Base-by-base conservation (phyloP, 2,329 filamentous ascomycete genomes). In the Microcera coccophila region DNA sequence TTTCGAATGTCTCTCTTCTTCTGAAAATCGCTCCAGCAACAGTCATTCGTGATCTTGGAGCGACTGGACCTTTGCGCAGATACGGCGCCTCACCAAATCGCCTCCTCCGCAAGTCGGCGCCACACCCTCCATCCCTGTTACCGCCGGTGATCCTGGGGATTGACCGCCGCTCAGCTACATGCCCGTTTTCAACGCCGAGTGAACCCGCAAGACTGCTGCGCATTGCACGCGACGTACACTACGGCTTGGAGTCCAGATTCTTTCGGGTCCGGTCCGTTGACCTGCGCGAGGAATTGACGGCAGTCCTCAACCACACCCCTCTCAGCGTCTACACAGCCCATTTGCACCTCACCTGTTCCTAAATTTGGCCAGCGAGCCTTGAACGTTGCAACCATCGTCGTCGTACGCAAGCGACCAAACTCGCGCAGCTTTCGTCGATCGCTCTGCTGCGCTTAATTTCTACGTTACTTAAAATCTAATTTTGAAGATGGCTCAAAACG, bases 401-500 rank as follows among this genome's bases (percentile, higher is more conserved):
- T 26, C 7, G 7, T 7, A 26, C 22, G 22, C 22, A 26, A 18
- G 41, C 29, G 37, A n/a, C n/a, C n/a, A n/a, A n/a, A n/a, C n/a
- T n/a, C n/a, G n/a, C n/a, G n/a, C n/a, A n/a, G n/a, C n/a, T n/a
- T n/a, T n/a, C n/a, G n/a, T n/a, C n/a, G n/a, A n/a, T n/a, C n/a
- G n/a, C n/a, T n/a, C n/a, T n/a, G n/a, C n/a, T n/a, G n/a, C n/a
- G n/a, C 14, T 28, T 28, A 28, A 28, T 28, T 28, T 28, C 24
- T 14, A 14, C 9, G 9, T 9, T 28, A 28, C 14, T 9, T 28
- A 28, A 28, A 28, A 28, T 9, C 14, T 28, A 40, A 53, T 54
- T 43, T n/a, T n/a, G 46, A 56, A 50, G 34, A 65, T 65, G 62
- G 62, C 62, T 49, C 62, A 65, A 53, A 62, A 65, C 41, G 59